phyloP scores from a whole-genome alignment of 257 asterid genomes.

The Solanum virginianum region DNA sequence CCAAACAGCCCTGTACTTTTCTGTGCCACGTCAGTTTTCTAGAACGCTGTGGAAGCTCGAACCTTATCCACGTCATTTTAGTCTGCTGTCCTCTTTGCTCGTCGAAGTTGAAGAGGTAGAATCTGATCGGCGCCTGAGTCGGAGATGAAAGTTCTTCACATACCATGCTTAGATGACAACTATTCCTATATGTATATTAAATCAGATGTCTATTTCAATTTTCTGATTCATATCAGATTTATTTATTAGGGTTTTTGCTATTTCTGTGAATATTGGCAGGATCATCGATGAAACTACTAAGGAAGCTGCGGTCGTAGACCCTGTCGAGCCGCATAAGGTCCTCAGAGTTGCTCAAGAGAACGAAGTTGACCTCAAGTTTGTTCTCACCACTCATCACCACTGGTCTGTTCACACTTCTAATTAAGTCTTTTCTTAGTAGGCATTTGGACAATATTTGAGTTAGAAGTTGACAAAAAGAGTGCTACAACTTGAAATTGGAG shows the following conservation, averaged over 20 bases:
- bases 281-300: slow-evolving; percentile 54
- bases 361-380: slow-evolving; percentile 56
- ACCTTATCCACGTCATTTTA: neutral
- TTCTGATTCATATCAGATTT: neutral
- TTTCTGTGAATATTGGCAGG: neutral
- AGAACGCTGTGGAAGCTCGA: neutral
- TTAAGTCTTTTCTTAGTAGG: neutral
- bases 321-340: slow-evolving; percentile 83
- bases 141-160: slow-evolving; percentile 55
- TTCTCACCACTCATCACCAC: slow-evolving; percentile 97
- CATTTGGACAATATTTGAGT: neutral
- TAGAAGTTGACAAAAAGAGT: neutral
- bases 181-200: slow-evolving; percentile 44
- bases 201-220: neutral
- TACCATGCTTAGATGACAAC: slow-evolving; percentile 59
- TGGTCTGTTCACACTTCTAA: slow-evolving; percentile 24
- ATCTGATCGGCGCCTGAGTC: neutral
- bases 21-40: neutral
- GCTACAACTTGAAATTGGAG: neutral
- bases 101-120: neutral
- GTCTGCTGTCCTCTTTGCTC: neutral
- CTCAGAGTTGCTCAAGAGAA: slow-evolving; percentile 65
- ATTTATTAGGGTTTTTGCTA: neutral
- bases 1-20: neutral
- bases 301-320: slow-evolving; percentile 89